These are phyloP conservation scores for Mycena venus DNA, from an alignment of 768 basidiomycete species.

Conservation along the genomic window DNA sequence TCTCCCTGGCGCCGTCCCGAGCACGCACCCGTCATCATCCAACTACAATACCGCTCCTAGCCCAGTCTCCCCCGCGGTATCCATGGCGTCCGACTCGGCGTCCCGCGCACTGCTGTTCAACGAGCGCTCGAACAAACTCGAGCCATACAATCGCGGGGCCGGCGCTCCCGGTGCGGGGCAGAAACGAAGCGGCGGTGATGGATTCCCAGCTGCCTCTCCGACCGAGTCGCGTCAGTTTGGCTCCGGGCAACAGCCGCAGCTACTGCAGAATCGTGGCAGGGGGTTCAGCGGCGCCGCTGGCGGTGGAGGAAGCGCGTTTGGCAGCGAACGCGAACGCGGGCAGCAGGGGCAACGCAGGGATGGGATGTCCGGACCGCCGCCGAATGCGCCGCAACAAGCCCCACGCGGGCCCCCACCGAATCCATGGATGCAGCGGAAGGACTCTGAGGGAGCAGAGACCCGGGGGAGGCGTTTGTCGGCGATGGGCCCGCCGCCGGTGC, in stretches of 20 bases:
- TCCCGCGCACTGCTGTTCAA: conserved; percentile 90
- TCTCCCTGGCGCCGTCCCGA: conserved; percentile 34
- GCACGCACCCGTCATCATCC: conserved; percentile 36
- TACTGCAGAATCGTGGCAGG: conserved; percentile 68
- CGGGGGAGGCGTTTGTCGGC: conserved; percentile 55
- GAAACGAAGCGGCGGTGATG: conserved; percentile 60
- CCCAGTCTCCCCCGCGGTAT: conserved; percentile 47
- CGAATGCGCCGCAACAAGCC: conserved; percentile 18
- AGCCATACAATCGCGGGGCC: conserved; percentile 78
- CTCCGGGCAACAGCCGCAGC: conserved; percentile 55
- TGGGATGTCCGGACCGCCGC: conserved; percentile 54
- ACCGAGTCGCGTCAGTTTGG: conserved; percentile 63
- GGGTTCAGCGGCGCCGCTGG: conserved; percentile 38
- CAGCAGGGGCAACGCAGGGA: conserved; percentile 48
- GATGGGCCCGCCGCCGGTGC: conserved; percentile 69
- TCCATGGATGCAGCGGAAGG: conserved; percentile 38
- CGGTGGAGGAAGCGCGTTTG: conserved; percentile 17
- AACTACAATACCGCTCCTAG: conserved; percentile 34
- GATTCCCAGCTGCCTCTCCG: conserved; percentile 52
- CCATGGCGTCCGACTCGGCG: conserved; percentile 54
- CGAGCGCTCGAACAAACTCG: conserved; percentile 90
- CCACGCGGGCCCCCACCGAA: conserved; percentile 13
- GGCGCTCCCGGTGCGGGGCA: conserved; percentile 57
- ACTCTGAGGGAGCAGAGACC: conserved; percentile 47
- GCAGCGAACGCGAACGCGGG: conserved; percentile 23